Conservation (phyloP, 2,329 filamentous ascomycete species). For the Incumbomyces delicatus region DNA sequence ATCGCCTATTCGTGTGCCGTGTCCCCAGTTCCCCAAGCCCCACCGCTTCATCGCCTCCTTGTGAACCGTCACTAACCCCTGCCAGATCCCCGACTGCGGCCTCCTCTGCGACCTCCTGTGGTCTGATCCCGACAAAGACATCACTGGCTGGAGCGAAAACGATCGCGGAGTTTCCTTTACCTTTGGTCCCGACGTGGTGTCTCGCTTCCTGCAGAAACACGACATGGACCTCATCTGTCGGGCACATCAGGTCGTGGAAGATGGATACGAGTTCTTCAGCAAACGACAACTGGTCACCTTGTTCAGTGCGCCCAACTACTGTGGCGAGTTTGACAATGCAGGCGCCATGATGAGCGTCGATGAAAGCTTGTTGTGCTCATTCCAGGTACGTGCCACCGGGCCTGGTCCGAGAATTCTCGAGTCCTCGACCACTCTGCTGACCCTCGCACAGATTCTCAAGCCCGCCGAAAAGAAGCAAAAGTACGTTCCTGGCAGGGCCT, state of each 20-base stretch:
- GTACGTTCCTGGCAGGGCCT: conserved; percentile 75
- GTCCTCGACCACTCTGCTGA: conserved; percentile 7
- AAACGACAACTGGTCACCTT: conserved; percentile 95
- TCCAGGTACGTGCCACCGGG: conserved; percentile 59
- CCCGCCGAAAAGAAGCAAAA: conserved; percentile 99
- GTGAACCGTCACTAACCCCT: not conserved
- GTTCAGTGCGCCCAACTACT: conserved; percentile 98
- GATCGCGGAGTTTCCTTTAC: conserved; percentile 98
- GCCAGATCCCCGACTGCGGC: conserved; percentile 91
- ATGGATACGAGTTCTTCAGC: conserved; percentile 99
- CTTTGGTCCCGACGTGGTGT: conserved; percentile 94
- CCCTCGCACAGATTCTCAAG: conserved; percentile 70
- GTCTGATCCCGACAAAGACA: conserved; percentile 99
- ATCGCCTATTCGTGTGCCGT: too few relatives aligned
- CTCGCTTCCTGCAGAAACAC: conserved; percentile 94
- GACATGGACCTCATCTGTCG: conserved; percentile 99
- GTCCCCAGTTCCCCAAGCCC: too few relatives aligned
- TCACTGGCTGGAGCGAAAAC: conserved; percentile 98
- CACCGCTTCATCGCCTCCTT: not conserved
- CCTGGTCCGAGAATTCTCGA: not conserved
- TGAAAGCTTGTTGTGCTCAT: conserved; percentile 94
- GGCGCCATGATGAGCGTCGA: conserved; percentile 99
- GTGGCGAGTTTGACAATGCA: conserved; percentile 97
- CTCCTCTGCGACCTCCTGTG: conserved; percentile 94
- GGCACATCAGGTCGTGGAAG: conserved; percentile 96